A percentile compares a stretch with the other conserved stretches of the same genome.
Evolutionary conservation across 176 grass and related monocot species (phyloP).

Genomic region (Themeda triandra): DNA sequence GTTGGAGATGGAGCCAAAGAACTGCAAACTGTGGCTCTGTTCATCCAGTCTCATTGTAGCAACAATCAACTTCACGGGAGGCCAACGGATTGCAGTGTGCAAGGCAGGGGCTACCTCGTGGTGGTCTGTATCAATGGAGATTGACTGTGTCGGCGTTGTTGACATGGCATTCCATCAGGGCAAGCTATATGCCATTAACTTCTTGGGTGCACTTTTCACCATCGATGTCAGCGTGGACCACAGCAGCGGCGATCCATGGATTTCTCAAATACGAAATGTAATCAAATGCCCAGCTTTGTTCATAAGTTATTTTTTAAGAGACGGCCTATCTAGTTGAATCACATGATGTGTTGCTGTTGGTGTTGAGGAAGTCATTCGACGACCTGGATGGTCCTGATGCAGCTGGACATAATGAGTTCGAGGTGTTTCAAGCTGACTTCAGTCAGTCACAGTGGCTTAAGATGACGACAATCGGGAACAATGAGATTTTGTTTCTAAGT

Average conservation of each 20-base stretch:
- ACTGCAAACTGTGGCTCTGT: neutral
- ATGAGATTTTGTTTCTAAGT: neutral
- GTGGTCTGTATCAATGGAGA: neutral
- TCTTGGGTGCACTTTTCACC: neutral
- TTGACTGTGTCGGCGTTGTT: neutral
- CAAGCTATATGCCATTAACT: neutral
- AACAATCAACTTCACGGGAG: neutral
- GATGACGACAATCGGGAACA: neutral
- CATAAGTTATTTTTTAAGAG: neutral
- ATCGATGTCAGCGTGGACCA: neutral
- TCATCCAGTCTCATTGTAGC: neutral
- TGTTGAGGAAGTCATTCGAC: neutral
- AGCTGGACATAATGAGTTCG: neutral
- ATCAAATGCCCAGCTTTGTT: neutral
- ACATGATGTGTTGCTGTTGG: neutral
- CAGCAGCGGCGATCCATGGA: neutral
- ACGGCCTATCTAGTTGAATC: neutral
- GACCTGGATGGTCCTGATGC: neutral
- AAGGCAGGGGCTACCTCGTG: neutral
- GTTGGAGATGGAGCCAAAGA: neutral
- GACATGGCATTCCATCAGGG: neutral
- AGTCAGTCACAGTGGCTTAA: neutral
- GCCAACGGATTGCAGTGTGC: neutral
- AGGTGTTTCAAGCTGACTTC: neutral
- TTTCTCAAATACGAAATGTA: neutral